Evolutionary conservation across 805 yeast species (phyloP).

Genomic region (Hemisphaericaspora nanyangensis): DNA sequence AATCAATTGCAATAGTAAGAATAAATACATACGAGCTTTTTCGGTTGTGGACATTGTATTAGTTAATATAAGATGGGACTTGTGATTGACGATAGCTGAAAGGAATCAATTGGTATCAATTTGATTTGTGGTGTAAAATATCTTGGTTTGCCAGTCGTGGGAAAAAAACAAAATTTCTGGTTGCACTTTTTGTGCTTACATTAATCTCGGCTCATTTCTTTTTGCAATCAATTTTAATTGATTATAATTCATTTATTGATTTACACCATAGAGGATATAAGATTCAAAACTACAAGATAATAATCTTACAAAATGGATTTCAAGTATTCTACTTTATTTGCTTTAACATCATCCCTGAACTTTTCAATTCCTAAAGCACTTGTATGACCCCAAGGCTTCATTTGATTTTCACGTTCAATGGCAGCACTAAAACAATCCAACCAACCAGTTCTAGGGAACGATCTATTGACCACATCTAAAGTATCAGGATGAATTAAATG

Average conservation of each 20-base stretch:
- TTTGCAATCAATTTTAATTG: too few species aligned
- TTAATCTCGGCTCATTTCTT: too few species aligned
- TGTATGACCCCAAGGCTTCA: slow-evolving; percentile 37
- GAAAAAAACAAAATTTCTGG: too few species aligned
- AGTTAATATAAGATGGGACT: not conserved
- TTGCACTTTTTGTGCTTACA: too few species aligned
- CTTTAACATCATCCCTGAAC: slow-evolving; percentile 24
- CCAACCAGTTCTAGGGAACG: slow-evolving; percentile 27
- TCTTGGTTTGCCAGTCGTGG: too few species aligned
- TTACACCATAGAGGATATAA: not conserved
- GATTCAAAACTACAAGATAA: not conserved
- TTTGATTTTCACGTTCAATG: slow-evolving; percentile 25
- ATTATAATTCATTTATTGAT: too few species aligned
- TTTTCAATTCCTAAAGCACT: slow-evolving; percentile 25
- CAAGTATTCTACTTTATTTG: slow-evolving; percentile 20
- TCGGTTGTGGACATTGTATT: slow-evolving; percentile 6
- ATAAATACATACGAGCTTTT: slow-evolving; percentile 8
- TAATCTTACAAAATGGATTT: slow-evolving; percentile 7
- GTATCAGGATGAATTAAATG: slow-evolving; percentile 26
- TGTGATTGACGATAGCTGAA: too few species aligned
- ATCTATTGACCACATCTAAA: slow-evolving; percentile 20
- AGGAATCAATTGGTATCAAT: too few species aligned
- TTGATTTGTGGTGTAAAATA: too few species aligned
- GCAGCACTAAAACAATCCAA: slow-evolving; percentile 26
- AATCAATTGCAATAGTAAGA: too few species aligned